A percentile compares a stretch with the other conserved stretches of the same genome.
These are phyloP conservation scores for Bryoglossum gracile DNA, from an alignment of 495 filamentous ascomycete species.

Conservation along the genomic window DNA sequence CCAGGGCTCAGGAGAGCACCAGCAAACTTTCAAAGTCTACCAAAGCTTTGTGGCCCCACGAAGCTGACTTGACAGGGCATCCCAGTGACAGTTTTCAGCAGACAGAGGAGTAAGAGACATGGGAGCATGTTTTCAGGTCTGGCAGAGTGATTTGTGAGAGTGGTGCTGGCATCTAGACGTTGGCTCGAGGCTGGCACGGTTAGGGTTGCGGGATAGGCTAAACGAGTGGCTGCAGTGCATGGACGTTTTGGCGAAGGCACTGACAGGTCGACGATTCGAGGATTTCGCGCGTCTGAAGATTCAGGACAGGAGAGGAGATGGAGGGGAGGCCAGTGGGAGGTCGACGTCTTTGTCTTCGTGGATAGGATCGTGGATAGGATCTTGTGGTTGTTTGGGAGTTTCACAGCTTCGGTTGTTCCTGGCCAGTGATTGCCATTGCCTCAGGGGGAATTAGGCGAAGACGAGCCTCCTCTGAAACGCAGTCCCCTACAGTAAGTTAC, in stretches of 20 bases:
- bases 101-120: too few relatives aligned
- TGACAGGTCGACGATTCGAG: neutral
- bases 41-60: conserved; percentile 2
- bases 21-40: neutral
- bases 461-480: too few relatives aligned
- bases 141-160: neutral
- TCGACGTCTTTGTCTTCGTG: neutral
- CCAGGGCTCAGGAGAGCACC: neutral
- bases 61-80: neutral
- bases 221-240: conserved; percentile 12
- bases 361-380: too few relatives aligned
- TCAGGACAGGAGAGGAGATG: conserved; percentile 9
- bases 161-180: too few relatives aligned
- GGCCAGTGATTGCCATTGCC: too few relatives aligned
- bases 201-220: neutral
- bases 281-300: conserved; percentile 4
- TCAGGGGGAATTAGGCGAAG: too few relatives aligned
- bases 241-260: neutral
- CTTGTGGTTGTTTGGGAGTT: too few relatives aligned
- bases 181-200: neutral
- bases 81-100: too few relatives aligned
- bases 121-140: neutral
- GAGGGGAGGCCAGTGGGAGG: neutral
- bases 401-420: too few relatives aligned
- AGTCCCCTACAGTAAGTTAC: too few relatives aligned